Percentiles rank a stretch among this genome's conserved stretches.
phyloP scores from a whole-genome alignment of 179 eudicot species.

The Pouteria campechiana region DNA sequence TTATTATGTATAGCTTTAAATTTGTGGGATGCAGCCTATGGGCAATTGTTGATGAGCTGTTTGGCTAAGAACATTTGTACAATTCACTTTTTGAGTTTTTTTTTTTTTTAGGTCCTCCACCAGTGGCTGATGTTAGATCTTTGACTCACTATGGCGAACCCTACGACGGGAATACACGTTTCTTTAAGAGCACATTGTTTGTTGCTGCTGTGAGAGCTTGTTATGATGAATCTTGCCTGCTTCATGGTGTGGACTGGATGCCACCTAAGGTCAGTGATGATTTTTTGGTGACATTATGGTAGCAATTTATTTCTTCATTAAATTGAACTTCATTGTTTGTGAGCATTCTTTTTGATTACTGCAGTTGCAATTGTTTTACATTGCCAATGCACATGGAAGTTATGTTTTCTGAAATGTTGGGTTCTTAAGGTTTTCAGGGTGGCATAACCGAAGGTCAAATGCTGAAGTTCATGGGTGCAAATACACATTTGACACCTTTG shows the following conservation, averaged over 20 bases:
- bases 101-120: constrained; percentile 47
- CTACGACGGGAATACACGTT: constrained; percentile 97
- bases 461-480: constrained; percentile 94
- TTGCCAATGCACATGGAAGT: background rate
- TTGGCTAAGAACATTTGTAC: too few species aligned
- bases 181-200: constrained; percentile 88
- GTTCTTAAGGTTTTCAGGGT: constrained; percentile 67
- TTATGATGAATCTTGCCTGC: constrained; percentile 91
- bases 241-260: constrained; percentile 99
- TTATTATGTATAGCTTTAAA: too few species aligned
- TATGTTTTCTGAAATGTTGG: too few species aligned
- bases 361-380: too few species aligned
- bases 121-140: constrained; percentile 81
- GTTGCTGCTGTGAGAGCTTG: constrained; percentile 98
- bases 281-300: constrained; percentile 3
- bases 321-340: background rate
- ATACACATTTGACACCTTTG: constrained; percentile 54
- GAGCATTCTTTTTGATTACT: background rate
- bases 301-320: background rate
- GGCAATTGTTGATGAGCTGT: too few species aligned
- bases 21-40: too few species aligned
- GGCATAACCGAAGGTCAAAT: constrained; percentile 96
- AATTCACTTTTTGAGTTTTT: too few species aligned
- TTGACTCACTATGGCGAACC: constrained; percentile 99
- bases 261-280: constrained; percentile 68